Evolutionary conservation across 202 grass and related monocot species (phyloP).

Genomic region (Panicum hallii): DNA sequence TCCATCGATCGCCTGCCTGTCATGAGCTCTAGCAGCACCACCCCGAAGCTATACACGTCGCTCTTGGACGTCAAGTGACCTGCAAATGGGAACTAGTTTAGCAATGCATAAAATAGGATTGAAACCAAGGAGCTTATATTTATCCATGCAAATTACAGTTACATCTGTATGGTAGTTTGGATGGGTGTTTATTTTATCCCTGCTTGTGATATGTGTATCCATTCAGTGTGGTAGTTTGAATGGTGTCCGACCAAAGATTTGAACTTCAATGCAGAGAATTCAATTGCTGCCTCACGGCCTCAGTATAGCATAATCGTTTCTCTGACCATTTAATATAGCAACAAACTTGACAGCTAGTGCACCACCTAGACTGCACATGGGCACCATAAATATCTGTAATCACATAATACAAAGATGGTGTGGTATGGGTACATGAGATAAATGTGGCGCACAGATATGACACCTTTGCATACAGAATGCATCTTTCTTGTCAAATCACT

Average conservation of each 20-base stretch:
- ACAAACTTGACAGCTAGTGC: conserved; percentile 36
- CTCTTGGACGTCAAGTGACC: conserved; percentile 77
- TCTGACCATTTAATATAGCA: conserved; percentile 41
- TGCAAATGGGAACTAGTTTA: conserved; percentile 25
- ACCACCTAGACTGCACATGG: conserved; percentile 45
- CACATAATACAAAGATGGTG: conserved; percentile 35
- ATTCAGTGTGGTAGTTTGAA: conserved; percentile 22
- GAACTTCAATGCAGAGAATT: not conserved
- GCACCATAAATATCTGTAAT: conserved; percentile 42
- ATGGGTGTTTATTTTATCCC: not conserved
- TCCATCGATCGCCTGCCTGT: conserved; percentile 72
- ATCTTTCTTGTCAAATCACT: conserved; percentile 15
- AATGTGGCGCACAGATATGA: conserved; percentile 17
- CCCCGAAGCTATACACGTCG: conserved; percentile 74
- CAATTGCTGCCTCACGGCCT: not conserved
- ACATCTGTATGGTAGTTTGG: not conserved
- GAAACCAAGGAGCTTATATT: not conserved
- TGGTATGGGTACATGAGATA: conserved; percentile 31
- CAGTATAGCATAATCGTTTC: not conserved
- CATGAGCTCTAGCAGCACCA: conserved; percentile 72
- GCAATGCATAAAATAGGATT: not conserved
- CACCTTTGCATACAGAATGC: conserved; percentile 31
- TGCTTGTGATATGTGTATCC: not conserved
- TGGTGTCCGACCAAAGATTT: not conserved
- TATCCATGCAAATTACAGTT: conserved; percentile 19